Conservation (phyloP, 352 stramenopile species). For the Phytopythium mirpurense region DNA sequence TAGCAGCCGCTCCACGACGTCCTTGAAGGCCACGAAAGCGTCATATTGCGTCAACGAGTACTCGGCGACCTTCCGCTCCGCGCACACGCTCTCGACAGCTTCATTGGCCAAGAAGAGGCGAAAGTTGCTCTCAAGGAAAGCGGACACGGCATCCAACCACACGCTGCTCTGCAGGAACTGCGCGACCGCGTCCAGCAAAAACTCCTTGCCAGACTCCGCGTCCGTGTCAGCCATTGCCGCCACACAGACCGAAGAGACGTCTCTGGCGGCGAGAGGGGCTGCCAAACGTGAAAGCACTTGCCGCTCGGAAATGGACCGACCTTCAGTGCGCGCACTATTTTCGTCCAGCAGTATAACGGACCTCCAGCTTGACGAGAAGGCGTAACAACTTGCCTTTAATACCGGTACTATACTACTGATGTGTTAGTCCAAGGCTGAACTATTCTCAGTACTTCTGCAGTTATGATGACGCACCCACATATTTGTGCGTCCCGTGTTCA, state of each 20-base stretch:
- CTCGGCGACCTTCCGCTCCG: constrained; percentile 19
- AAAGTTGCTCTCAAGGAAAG: constrained; percentile 58
- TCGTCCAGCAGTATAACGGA: no score
- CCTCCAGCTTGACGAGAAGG: no score
- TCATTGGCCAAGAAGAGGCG: constrained; percentile 32
- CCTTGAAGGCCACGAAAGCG: constrained; percentile 68
- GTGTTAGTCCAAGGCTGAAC: no score
- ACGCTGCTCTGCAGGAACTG: constrained; percentile 56
- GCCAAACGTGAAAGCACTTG: no score
- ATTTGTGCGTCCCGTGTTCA: not conserved
- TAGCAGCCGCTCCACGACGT: constrained; percentile 56
- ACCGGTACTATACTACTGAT: no score
- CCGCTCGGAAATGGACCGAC: no score
- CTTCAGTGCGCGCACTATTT: no score
- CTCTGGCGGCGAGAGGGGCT: no score
- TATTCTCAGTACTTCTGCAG: no score
- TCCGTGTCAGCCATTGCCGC: constrained; percentile 11
- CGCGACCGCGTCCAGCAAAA: constrained; percentile 65
- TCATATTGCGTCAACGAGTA: constrained; percentile 59
- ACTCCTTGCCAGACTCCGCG: constrained; percentile 36
- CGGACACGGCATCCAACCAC: constrained; percentile 45
- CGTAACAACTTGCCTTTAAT: no score
- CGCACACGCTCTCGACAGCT: constrained; percentile 5
- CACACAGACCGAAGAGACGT: not conserved
- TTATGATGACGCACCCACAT: no score